phyloP scores from a whole-genome alignment of 2,329 filamentous ascomycete species.

The Colletotrichum somersetense region DNA sequence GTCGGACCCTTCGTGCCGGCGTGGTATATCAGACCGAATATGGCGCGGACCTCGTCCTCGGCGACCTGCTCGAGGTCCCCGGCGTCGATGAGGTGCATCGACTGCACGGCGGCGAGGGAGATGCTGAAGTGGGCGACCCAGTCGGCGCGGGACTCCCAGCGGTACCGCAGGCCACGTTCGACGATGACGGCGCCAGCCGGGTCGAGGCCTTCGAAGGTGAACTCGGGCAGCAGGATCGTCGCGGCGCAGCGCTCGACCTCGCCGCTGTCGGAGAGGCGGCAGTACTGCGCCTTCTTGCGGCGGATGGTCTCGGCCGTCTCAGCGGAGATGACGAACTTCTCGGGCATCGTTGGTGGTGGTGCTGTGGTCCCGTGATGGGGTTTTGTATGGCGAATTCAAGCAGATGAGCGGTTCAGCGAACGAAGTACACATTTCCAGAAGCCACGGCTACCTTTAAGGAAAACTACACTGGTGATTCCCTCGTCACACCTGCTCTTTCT shows the following conservation, averaged over 20 bases:
- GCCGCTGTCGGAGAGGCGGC: slow-evolving; percentile 38
- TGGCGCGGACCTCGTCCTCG: slow-evolving; percentile 40
- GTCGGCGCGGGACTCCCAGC: slow-evolving; percentile 22
- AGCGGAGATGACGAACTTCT: slow-evolving; percentile 6
- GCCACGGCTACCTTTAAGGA: background rate
- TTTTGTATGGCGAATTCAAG: background rate
- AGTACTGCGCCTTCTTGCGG: slow-evolving; percentile 41
- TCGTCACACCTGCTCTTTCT: no score
- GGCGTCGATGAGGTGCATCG: slow-evolving; percentile 26
- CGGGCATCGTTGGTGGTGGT: background rate
- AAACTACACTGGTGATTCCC: background rate
- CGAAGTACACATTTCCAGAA: rapidly evolving
- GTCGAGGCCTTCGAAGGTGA: slow-evolving; percentile 29
- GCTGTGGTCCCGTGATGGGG: background rate
- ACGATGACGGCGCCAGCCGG: slow-evolving; percentile 9
- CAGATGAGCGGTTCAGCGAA: no score
- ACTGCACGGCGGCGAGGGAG: slow-evolving; percentile 5
- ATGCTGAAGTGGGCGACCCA: slow-evolving; percentile 27
- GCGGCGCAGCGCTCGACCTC: slow-evolving; percentile 32
- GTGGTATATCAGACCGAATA: slow-evolving; percentile 30
- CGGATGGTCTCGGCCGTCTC: slow-evolving; percentile 40
- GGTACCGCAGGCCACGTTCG: slow-evolving; percentile 3
- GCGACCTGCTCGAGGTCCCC: slow-evolving; percentile 30
- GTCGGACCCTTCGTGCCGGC: slow-evolving; percentile 21
- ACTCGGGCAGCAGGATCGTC: slow-evolving; percentile 33